Base-by-base conservation (phyloP, 495 filamentous ascomycete species). In the Talaromyces liani region DNA sequence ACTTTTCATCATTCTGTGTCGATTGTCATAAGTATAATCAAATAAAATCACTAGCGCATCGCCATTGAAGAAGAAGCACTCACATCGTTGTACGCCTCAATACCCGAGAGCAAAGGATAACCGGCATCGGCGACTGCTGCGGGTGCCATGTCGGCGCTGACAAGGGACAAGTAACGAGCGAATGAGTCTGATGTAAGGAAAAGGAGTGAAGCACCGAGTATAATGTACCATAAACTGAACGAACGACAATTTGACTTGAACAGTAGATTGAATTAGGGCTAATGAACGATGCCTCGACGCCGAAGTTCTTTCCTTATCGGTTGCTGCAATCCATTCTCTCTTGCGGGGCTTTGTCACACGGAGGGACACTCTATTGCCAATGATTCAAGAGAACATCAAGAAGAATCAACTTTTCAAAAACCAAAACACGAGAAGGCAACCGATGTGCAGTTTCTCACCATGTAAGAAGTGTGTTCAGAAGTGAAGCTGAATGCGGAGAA, bases 121-220 rank as follows among this genome's bases (percentile, higher is more conserved):
- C 56, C 24, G 14, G 45, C 39, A 34, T 62, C 45, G 18, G 60
- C 60, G 47, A 62, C 45, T 6, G 60, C 60, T 33, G 47, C 47
- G 10, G 45, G 2, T 16, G 47, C n/a, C 60, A 62, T 62, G 6
- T 33, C 27, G 39, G 24, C 16, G 9, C 45, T 24, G 24, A 29
- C 20, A 7, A 5, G 14, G 53, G 53, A 29, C 16, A 8, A 59
- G n/a, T 34, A 59, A 20, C 57, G 8, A 59, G 31, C 24, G 54
- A 57, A 33, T 20, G 18, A 3, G 8, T 49, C 45, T 9, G 8
- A 20, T 20, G 14, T 5, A 16, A 49, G 45, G 45, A n/a, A 49
- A 49, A 41, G 12, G 12, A 16, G 45, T 49, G 3, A 49, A 49
- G 6, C 6, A 5, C 18, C 6, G n/a, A 8, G 45, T 20, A n/a